A percentile compares a stretch with the other conserved stretches of the same genome.
Evolutionary conservation across 352 stramenopile species (phyloP).

Genomic region (Aphanomyces astaci): DNA sequence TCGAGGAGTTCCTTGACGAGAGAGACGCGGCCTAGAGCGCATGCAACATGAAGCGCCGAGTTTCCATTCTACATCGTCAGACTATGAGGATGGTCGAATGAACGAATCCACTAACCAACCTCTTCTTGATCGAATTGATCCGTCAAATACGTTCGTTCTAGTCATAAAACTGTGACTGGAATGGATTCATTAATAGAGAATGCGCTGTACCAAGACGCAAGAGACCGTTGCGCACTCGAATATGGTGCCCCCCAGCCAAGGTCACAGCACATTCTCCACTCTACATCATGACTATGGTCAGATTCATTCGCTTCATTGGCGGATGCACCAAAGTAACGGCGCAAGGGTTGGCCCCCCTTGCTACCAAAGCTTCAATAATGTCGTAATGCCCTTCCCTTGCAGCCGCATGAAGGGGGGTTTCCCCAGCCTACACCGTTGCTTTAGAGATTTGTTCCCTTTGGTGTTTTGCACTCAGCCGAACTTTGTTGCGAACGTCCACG

Average conservation of each 20-base stretch:
- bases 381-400: conserved; percentile 12
- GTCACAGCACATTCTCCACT: neutral
- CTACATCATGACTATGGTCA: neutral
- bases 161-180: neutral
- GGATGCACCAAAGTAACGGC: neutral
- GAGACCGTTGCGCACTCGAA: conserved; percentile 12
- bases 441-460: too few relatives aligned
- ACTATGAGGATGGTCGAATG: neutral
- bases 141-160: neutral
- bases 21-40: neutral
- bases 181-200: neutral
- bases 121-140: neutral
- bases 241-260: neutral
- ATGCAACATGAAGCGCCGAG: neutral
- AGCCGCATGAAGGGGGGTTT: neutral
- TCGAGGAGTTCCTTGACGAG: neutral
- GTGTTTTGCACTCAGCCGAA: neutral
- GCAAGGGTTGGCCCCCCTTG: neutral
- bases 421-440: neutral
- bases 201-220: neutral
- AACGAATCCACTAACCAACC: too few relatives aligned
- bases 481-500: conserved; percentile 3
- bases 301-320: neutral
- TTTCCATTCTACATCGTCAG: neutral
- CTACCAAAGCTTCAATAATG: neutral